These are phyloP conservation scores for Fraxinus nigra DNA, from an alignment of 305 asterid genomes.

Conservation along the genomic window DNA sequence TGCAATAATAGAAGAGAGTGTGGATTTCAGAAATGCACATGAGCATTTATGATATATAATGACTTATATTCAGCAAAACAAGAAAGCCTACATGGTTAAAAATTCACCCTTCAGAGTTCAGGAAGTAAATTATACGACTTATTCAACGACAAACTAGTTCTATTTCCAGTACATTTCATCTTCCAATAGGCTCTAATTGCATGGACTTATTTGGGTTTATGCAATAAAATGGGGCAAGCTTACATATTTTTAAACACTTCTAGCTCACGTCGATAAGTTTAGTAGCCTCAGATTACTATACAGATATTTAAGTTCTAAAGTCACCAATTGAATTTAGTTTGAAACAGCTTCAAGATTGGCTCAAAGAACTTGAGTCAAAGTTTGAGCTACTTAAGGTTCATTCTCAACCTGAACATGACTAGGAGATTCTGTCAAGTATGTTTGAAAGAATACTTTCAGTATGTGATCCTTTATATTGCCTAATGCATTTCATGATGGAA, in stretches of 20 bases:
- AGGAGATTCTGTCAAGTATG: background rate
- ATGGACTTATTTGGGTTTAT: background rate
- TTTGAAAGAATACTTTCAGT: background rate
- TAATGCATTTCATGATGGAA: background rate
- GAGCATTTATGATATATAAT: background rate
- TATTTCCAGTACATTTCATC: background rate
- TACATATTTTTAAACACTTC: background rate
- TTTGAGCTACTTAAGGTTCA: background rate
- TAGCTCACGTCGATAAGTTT: background rate
- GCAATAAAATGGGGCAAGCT: background rate
- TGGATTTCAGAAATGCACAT: background rate
- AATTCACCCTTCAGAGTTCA: background rate
- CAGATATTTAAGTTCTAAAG: background rate
- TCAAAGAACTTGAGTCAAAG: background rate
- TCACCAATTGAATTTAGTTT: background rate
- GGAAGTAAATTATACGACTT: background rate
- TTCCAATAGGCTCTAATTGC: background rate
- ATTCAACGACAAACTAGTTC: background rate
- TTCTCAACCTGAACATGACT: background rate
- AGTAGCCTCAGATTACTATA: background rate
- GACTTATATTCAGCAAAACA: background rate
- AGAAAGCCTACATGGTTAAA: background rate
- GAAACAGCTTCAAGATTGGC: background rate
- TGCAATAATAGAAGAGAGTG: background rate
- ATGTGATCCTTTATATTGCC: background rate